Conservation (phyloP, 495 filamentous ascomycete genomes). For the Aspergillus sclerotioniger region DNA sequence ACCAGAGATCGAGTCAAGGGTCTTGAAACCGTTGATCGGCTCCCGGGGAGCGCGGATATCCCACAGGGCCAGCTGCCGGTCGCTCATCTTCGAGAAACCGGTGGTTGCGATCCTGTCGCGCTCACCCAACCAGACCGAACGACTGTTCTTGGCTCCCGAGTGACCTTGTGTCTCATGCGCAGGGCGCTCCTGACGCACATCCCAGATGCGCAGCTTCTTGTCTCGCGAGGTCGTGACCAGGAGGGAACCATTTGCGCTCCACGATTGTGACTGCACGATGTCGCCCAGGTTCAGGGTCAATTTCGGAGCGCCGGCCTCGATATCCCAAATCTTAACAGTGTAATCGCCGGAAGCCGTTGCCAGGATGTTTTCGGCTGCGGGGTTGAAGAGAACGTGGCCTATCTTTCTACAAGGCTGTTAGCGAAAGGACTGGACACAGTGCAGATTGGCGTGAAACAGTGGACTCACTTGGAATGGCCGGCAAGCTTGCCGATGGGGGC, state of each 20-base stretch:
- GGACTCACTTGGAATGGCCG: constrained; percentile 59
- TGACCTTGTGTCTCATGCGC: constrained; percentile 85
- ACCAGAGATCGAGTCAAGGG: constrained; percentile 90
- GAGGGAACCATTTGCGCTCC: constrained; percentile 88
- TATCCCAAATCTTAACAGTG: constrained; percentile 95
- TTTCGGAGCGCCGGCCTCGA: constrained; percentile 69
- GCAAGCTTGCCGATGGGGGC: constrained; percentile 73
- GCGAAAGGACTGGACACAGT: neutral
- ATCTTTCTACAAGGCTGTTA: constrained; percentile 66
- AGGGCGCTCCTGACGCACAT: constrained; percentile 86
- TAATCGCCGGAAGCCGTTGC: constrained; percentile 94
- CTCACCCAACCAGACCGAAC: constrained; percentile 94
- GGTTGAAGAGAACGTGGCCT: constrained; percentile 96
- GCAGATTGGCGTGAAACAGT: too few species aligned
- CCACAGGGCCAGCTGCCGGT: constrained; percentile 93
- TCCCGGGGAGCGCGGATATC: constrained; percentile 77
- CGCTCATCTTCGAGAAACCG: constrained; percentile 97
- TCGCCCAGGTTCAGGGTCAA: constrained; percentile 80
- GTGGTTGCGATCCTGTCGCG: constrained; percentile 92
- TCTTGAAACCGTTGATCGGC: constrained; percentile 84
- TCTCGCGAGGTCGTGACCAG: constrained; percentile 93
- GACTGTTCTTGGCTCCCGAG: constrained; percentile 92
- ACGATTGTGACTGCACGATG: constrained; percentile 91
- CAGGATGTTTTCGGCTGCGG: constrained; percentile 91
- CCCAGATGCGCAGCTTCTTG: constrained; percentile 97